These are phyloP conservation scores for Tympanopsis confertula DNA, from an alignment of 2,329 filamentous ascomycete species.

Conservation along the genomic window DNA sequence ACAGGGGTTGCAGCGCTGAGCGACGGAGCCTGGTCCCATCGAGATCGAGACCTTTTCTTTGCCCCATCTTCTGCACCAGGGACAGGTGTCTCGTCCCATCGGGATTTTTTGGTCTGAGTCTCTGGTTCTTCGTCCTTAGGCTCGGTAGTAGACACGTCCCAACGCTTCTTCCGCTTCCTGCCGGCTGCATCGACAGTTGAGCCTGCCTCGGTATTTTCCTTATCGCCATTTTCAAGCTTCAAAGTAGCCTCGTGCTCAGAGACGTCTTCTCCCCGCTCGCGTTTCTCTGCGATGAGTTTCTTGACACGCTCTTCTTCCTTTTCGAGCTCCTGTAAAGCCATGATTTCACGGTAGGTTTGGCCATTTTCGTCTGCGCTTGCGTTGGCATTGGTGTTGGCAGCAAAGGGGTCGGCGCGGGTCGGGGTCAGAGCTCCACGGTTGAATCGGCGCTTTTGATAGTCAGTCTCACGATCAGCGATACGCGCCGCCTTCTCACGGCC, in stretches of 20 bases:
- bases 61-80: slow-evolving; percentile 31
- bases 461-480: slow-evolving; percentile 83
- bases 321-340: slow-evolving; percentile 83
- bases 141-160: slow-evolving; percentile 63
- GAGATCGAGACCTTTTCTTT: slow-evolving; percentile 63
- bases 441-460: slow-evolving; percentile 91
- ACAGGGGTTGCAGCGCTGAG: slow-evolving; percentile 64
- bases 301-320: slow-evolving; percentile 72
- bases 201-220: slow-evolving; percentile 60
- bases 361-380: slow-evolving; percentile 57
- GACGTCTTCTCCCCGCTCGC: slow-evolving; percentile 45
- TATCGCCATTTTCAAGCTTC: slow-evolving; percentile 54
- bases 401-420: slow-evolving; percentile 75
- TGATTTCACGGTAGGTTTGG: slow-evolving; percentile 80
- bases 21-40: slow-evolving; percentile 84
- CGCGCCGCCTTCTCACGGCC: slow-evolving; percentile 76
- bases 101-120: slow-evolving; percentile 61
- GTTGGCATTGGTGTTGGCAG: slow-evolving; percentile 20
- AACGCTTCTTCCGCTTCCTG: slow-evolving; percentile 85
- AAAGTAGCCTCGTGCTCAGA: slow-evolving; percentile 48
- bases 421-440: slow-evolving; percentile 82
- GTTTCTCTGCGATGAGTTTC: slow-evolving; percentile 44
- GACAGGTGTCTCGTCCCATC: slow-evolving; percentile 80
- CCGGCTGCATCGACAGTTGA: slow-evolving; percentile 50
- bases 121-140: slow-evolving; percentile 32